These are phyloP conservation scores for Neophaeococcomyces aloes DNA, from an alignment of 2,329 filamentous ascomycete genomes.

Conservation along the genomic window DNA sequence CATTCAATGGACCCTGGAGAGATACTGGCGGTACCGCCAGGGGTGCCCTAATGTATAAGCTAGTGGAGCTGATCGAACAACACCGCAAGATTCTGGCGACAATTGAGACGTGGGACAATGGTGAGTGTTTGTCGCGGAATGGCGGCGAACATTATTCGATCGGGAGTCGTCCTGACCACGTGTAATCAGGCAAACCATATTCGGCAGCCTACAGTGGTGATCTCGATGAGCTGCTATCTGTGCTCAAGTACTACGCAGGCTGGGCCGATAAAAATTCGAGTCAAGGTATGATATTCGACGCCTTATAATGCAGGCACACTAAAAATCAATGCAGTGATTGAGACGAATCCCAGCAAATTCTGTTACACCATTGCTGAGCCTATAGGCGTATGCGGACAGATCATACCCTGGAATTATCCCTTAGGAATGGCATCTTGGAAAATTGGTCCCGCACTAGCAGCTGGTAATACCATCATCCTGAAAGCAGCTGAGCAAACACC, in stretches of 20 bases:
- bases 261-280: conserved; percentile 72
- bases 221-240: conserved; percentile 48
- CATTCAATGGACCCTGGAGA: conserved; percentile 59
- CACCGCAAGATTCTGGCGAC: conserved; percentile 53
- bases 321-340: no score
- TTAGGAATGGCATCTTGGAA: conserved; percentile 67
- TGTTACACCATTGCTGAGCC: conserved; percentile 69
- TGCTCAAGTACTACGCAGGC: conserved; percentile 65
- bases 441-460: conserved; percentile 41
- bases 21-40: conserved; percentile 57
- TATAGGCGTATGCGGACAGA: conserved; percentile 64
- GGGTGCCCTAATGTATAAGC: conserved; percentile 56
- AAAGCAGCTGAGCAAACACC: conserved; percentile 51
- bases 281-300: no score
- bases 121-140: no score
- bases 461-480: conserved; percentile 47
- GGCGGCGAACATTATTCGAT: conserved; percentile 63
- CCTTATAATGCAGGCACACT: no score
- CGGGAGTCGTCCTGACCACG: no score
- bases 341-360: conserved; percentile 56
- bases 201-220: conserved; percentile 56
- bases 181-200: no score
- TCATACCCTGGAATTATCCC: conserved; percentile 76
- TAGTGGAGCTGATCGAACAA: conserved; percentile 56
- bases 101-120: conserved; percentile 72